A percentile compares a stretch with the other conserved stretches of the same genome.
These are phyloP conservation scores for Flaveria linearis DNA, from an alignment of 129 eudicot species.

Conservation along the genomic window DNA sequence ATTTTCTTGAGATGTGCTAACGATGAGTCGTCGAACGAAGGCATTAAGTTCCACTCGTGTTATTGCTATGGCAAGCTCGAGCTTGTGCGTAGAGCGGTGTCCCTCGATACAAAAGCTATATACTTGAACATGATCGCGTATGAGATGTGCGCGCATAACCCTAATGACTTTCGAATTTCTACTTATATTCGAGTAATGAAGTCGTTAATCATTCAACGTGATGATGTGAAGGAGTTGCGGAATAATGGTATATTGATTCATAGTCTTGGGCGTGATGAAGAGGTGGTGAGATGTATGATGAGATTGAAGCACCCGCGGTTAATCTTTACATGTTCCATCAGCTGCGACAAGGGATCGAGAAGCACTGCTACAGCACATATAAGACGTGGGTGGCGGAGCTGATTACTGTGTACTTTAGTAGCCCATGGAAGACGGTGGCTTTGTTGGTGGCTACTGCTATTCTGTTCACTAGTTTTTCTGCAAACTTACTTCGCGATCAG, in stretches of 20 bases:
- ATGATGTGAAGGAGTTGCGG: constrained; percentile 45
- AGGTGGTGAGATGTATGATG: constrained; percentile 38
- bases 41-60: constrained; percentile 28
- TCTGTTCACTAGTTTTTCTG: constrained; percentile 29
- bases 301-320: constrained; percentile 31
- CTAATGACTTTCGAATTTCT: constrained; percentile 32
- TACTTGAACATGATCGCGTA: constrained; percentile 43
- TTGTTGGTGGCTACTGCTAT: constrained; percentile 43
- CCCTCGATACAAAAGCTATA: constrained; percentile 23
- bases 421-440: constrained; percentile 51
- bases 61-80: constrained; percentile 30
- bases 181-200: constrained; percentile 41
- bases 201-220: constrained; percentile 26
- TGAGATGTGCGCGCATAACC: constrained; percentile 40
- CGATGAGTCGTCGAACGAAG: constrained; percentile 20
- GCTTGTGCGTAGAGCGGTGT: constrained; percentile 30
- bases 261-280: constrained; percentile 37
- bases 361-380: constrained; percentile 29
- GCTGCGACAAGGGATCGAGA: constrained; percentile 22
- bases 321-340: constrained; percentile 11
- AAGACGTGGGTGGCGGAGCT: constrained; percentile 46
- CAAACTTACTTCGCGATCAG: constrained; percentile 39
- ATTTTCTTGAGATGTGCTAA: constrained; percentile 16
- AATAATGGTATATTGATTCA: constrained; percentile 20
- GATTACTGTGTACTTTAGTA: constrained; percentile 32